These are phyloP conservation scores for Glycine soja DNA, from an alignment of 306 rosid species.

Conservation along the genomic window DNA sequence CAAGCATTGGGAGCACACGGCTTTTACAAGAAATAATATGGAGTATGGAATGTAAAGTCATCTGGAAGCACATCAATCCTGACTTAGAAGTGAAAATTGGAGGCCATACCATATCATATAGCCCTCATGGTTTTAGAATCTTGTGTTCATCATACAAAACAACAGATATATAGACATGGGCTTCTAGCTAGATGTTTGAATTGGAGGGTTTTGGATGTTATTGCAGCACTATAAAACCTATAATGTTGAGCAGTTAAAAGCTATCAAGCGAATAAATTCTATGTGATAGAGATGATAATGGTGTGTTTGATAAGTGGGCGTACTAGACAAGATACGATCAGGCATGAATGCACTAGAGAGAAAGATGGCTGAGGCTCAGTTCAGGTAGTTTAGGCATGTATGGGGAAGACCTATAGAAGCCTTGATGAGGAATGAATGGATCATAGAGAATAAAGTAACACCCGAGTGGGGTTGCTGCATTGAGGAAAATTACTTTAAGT, in stretches of 20 bases:
- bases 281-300: background rate
- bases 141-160: too few relatives aligned
- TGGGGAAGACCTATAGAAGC: too few relatives aligned
- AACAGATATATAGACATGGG: background rate
- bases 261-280: background rate
- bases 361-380: background rate
- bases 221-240: background rate
- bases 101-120: background rate
- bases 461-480: background rate
- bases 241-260: background rate
- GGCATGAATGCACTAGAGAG: background rate
- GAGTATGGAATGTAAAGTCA: background rate
- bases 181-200: background rate
- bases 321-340: background rate
- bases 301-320: background rate
- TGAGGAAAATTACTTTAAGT: background rate
- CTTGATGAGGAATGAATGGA: background rate
- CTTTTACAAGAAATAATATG: background rate
- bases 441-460: constrained; percentile 21
- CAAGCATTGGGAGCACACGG: background rate
- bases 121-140: background rate
- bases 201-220: background rate
- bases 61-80: background rate
- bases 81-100: background rate
- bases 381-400: too few relatives aligned